Percentiles rank a stretch among this genome's conserved stretches.
phyloP scores from a whole-genome alignment of 345 rosid genomes.

The Citrus medica region DNA sequence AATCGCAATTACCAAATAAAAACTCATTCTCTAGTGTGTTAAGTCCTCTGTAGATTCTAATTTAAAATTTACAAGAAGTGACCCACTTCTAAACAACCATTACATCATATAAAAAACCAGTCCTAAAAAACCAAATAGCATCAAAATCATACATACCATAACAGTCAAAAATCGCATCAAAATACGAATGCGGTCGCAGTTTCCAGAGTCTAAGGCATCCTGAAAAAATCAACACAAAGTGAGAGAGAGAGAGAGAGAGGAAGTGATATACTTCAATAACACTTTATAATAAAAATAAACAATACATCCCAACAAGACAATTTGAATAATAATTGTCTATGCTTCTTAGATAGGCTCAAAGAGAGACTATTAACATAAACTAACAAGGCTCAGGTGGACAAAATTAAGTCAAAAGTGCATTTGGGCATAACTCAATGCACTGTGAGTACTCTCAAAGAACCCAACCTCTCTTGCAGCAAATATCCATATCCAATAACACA shows the following conservation, averaged over 20 bases:
- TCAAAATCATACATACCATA: constrained; percentile 47
- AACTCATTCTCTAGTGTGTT: neutral
- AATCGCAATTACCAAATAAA: too few relatives aligned
- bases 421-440: neutral
- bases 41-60: neutral
- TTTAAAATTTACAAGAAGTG: neutral
- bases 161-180: constrained; percentile 83
- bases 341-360: neutral
- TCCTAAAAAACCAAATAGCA: constrained; percentile 7
- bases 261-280: neutral
- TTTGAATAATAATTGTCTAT: neutral
- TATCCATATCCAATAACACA: neutral
- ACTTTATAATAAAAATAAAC: neutral
- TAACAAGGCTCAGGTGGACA: neutral
- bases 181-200: constrained; percentile 73
- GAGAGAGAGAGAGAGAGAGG: constrained; percentile 13
- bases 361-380: neutral
- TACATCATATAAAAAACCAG: neutral
- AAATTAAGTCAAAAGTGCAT: neutral
- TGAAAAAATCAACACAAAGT: constrained; percentile 29
- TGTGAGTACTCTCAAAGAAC: neutral
- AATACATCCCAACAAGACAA: neutral
- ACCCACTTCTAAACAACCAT: neutral
- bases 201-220: constrained; percentile 71
- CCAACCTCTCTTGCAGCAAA: neutral